Percentiles rank a stretch among this genome's conserved stretches.
Evolutionary conservation across 768 basidiomycete species (phyloP).

Genomic region (Phanerochaete carnosa): DNA sequence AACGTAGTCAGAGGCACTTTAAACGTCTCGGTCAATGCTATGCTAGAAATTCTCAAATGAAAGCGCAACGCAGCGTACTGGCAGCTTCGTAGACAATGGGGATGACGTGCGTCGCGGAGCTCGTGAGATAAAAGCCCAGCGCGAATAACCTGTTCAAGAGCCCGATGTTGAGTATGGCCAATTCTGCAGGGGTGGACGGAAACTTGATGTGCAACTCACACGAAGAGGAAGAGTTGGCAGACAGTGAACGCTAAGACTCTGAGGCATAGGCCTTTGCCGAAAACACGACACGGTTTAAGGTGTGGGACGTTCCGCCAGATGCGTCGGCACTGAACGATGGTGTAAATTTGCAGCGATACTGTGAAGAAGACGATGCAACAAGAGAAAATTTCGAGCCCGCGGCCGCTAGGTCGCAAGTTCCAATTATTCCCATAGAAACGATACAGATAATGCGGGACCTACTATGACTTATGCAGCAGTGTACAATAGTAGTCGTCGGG

Average conservation of each 20-base stretch:
- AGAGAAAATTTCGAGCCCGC: not conserved
- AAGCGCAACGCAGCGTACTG: constrained; percentile 6
- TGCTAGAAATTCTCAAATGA: not conserved
- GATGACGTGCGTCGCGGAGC: constrained; percentile 6
- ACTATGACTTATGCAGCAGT: constrained; percentile 14
- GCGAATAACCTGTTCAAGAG: not conserved
- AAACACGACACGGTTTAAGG: not conserved
- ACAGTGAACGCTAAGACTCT: constrained; percentile 8
- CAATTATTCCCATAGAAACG: too few relatives aligned
- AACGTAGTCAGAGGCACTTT: constrained; percentile 20
- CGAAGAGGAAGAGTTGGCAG: constrained; percentile 10
- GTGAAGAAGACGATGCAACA: constrained; percentile 1
- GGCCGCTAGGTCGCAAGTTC: not conserved
- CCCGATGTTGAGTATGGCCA: not conserved
- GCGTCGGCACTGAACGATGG: constrained; percentile 2
- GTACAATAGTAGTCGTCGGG: constrained; percentile 16
- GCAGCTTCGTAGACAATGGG: constrained; percentile 10
- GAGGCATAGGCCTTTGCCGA: not conserved
- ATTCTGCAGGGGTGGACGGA: not conserved
- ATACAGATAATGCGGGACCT: too few relatives aligned
- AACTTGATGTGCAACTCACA: not conserved
- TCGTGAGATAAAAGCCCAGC: constrained; percentile 1
- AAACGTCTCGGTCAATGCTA: not conserved
- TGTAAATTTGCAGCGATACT: constrained; percentile 3
- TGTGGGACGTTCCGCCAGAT: not conserved